phyloP scores from a whole-genome alignment of 139 green algal species.

The Bryopsis sp. region DNA sequence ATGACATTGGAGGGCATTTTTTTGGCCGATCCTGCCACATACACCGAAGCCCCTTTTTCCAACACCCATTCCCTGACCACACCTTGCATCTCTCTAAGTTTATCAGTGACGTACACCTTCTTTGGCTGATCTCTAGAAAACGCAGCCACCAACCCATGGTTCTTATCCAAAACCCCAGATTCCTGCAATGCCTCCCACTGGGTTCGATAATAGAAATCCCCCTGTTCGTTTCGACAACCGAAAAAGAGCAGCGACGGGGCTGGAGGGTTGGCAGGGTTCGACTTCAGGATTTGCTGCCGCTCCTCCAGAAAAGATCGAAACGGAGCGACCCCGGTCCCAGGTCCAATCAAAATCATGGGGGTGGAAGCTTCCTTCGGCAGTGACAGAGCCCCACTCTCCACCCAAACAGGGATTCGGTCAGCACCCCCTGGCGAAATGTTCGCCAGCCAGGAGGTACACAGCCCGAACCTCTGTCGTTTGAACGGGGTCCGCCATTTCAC shows the following conservation, averaged over 20 bases:
- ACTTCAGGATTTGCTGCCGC: slow-evolving; percentile 23
- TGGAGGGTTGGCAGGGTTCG: not conserved
- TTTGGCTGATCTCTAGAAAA: slow-evolving; percentile 52
- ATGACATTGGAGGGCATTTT: slow-evolving; percentile 68
- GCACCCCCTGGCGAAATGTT: slow-evolving; percentile 25
- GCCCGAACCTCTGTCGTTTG: slow-evolving; percentile 42
- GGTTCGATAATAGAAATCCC: slow-evolving; percentile 72
- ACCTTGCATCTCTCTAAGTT: slow-evolving; percentile 44
- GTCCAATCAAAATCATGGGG: slow-evolving; percentile 68
- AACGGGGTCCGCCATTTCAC: slow-evolving; percentile 54
- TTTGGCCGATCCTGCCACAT: slow-evolving; percentile 63
- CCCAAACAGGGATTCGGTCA: slow-evolving; percentile 57
- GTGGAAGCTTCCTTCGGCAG: slow-evolving; percentile 31
- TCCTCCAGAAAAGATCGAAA: slow-evolving; percentile 76
- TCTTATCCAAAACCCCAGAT: slow-evolving; percentile 34
- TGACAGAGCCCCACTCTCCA: slow-evolving; percentile 54
- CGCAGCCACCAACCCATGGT: slow-evolving; percentile 53
- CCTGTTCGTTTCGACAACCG: slow-evolving; percentile 58
- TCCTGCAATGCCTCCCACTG: slow-evolving; percentile 51
- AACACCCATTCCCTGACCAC: slow-evolving; percentile 46
- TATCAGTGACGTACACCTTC: slow-evolving; percentile 77
- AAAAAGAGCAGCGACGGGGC: slow-evolving; percentile 69
- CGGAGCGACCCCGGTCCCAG: slow-evolving; percentile 74
- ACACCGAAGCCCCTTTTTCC: slow-evolving; percentile 46
- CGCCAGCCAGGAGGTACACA: slow-evolving; percentile 77